Evolutionary conservation across 2,329 filamentous ascomycete species (phyloP), one percentile per base, ranked within the genome.

Genomic region (Fusarium brachygibbosum): DNA sequence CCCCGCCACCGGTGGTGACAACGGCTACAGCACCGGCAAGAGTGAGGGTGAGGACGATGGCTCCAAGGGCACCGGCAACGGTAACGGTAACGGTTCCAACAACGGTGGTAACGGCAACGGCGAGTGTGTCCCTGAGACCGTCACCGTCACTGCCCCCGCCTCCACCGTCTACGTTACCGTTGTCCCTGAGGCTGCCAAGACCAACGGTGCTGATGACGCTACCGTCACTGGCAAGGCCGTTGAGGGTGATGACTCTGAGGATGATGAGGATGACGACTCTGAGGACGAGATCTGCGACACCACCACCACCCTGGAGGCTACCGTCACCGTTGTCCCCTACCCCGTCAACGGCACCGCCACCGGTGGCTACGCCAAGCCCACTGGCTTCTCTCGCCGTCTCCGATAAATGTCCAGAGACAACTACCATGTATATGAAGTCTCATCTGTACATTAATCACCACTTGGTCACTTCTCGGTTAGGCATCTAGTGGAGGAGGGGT

Each of bases 241-340:
- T 31, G 55, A 65, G 14, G 59, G 65, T 23, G 52, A 63, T 21
- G 55, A 62, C 34, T 57, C 38, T 7, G 59, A 68, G 40, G 69
- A 68, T 31, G 71, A 69, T 35, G 73, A 70, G 12, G 58, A 63
- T 12, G 69, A 68, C 12, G 66, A 66, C 11, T 63, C 60, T 8
- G 63, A 66, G 40, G 54, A 74, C 3, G 70, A 69, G 35, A 64
- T 63, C 55, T 73, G 68, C 67, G 58, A 70, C 25, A 68, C 66
- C 60, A 74, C 74, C 68, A 73, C 76, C 52, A 76, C 76, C 62
- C 61, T 73, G 37, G 68, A 75, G 68, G 68, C 74, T 37, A 78
- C 76, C 35, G 76, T 79, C 63, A 80, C 79, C 54, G 77, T 80
- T 61, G 74, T 82, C 63, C 82, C 82, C 68, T 82, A 78, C 78